Evolutionary conservation across 345 rosid genomes (phyloP).

Genomic region (Reutealis trisperma): DNA sequence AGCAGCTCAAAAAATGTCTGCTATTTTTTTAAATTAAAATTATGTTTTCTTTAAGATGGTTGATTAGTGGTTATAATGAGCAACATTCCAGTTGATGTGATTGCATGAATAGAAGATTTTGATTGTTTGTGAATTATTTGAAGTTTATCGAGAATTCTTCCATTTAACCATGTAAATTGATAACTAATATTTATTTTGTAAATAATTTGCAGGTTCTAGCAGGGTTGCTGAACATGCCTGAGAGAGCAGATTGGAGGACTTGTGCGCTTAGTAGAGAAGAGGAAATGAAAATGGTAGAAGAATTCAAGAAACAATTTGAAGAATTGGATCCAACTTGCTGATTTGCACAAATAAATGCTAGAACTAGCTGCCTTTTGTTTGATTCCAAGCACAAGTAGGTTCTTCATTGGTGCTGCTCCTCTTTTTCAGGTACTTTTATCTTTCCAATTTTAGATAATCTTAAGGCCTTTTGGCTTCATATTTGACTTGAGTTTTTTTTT

Average conservation of each 20-base stretch:
- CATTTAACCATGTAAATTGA: neutral
- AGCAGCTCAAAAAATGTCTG: no score
- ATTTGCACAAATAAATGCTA: constrained; percentile 20
- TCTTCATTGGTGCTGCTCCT: neutral
- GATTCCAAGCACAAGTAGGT: constrained; percentile 6
- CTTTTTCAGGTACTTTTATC: constrained; percentile 1
- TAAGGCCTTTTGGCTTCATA: constrained; percentile 1
- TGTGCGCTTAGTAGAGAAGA: constrained; percentile 70
- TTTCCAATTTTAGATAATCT: neutral
- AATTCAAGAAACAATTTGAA: constrained; percentile 65
- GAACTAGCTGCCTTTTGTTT: constrained; percentile 3
- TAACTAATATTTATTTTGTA: neutral
- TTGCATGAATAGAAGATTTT: neutral
- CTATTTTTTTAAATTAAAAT: no score
- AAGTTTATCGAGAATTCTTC: constrained; percentile 2
- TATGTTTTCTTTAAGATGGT: no score
- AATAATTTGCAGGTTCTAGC: constrained; percentile 69
- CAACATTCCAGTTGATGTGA: neutral
- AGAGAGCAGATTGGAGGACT: constrained; percentile 85
- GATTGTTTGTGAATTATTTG: neutral
- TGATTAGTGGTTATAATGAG: no score
- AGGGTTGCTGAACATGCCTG: constrained; percentile 77
- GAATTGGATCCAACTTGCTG: constrained; percentile 64
- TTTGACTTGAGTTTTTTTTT: neutral
- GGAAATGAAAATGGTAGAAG: constrained; percentile 58